phyloP scores from a whole-genome alignment of 108 stramenopile species.

The Asterionellopsis glacialis region DNA sequence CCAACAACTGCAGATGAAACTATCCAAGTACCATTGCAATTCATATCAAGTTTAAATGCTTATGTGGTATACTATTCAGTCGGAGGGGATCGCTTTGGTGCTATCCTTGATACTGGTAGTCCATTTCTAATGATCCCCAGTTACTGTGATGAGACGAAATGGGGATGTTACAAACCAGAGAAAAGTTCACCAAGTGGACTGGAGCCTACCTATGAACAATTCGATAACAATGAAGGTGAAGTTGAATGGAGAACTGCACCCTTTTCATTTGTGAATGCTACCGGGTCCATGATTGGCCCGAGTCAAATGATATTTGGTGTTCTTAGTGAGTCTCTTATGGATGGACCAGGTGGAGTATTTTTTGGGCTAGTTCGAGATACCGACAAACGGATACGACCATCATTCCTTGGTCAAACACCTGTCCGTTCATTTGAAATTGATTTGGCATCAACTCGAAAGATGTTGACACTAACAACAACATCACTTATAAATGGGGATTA shows the following conservation, averaged over 20 bases:
- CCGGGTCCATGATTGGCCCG: constrained; percentile 6
- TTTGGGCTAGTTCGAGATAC: constrained; percentile 59
- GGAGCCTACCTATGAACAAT: constrained; percentile 39
- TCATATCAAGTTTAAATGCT: constrained; percentile 28
- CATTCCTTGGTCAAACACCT: constrained; percentile 54
- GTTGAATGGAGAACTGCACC: constrained; percentile 52
- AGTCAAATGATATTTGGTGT: constrained; percentile 50
- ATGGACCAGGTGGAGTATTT: constrained; percentile 62
- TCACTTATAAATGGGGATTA: constrained; percentile 30
- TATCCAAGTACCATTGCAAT: constrained; percentile 11
- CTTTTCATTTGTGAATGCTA: constrained; percentile 33
- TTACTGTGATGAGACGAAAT: constrained; percentile 34
- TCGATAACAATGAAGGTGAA: constrained; percentile 55
- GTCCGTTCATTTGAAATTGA: constrained; percentile 40
- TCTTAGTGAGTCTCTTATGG: constrained; percentile 32
- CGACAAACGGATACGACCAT: constrained; percentile 52
- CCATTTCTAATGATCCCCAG: constrained; percentile 53
- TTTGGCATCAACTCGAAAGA: constrained; percentile 10
- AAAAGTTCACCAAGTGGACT: constrained; percentile 26
- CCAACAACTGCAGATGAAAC: too few species aligned
- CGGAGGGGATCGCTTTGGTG: constrained; percentile 37
- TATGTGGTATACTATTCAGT: constrained; percentile 40
- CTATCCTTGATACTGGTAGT: constrained; percentile 54
- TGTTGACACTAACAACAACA: constrained; percentile 40
- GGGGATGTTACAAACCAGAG: constrained; percentile 41